These are phyloP conservation scores for Candolleomyces efflorescens DNA, from an alignment of 768 basidiomycete species.

Conservation along the genomic window DNA sequence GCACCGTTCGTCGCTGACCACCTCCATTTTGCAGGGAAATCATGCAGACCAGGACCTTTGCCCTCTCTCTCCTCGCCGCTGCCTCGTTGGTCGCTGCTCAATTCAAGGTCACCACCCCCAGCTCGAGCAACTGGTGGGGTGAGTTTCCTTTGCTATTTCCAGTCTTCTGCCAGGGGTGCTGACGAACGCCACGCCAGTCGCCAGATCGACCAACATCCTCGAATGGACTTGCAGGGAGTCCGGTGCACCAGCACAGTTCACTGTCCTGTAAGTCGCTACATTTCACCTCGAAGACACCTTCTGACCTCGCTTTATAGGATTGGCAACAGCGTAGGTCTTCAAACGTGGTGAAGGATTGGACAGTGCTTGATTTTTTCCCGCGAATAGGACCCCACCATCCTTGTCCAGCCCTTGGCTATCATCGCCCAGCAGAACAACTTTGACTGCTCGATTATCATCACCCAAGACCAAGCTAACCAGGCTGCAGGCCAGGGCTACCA, in stretches of 20 bases:
- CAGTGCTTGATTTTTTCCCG: background rate
- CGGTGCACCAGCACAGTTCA: conserved; percentile 37
- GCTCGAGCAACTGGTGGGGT: conserved; percentile 59
- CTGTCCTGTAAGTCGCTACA: conserved; percentile 42
- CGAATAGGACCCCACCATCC: conserved; percentile 29
- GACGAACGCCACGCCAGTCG: conserved; percentile 35
- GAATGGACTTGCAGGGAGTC: conserved; percentile 49
- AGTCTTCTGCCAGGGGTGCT: background rate
- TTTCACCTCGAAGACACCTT: background rate
- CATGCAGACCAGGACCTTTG: conserved; percentile 8
- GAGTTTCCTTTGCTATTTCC: conserved; percentile 18
- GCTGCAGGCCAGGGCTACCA: conserved; percentile 44
- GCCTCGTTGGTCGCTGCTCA: conserved; percentile 36
- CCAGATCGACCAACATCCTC: conserved; percentile 51
- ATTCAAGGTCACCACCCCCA: conserved; percentile 43
- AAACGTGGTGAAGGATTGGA: background rate
- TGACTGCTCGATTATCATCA: conserved; percentile 55
- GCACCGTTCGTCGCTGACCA: background rate
- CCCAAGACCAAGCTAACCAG: conserved; percentile 38
- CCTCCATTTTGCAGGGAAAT: background rate
- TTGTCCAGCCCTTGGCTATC: conserved; percentile 38
- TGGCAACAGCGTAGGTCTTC: conserved; percentile 27
- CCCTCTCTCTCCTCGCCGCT: conserved; percentile 30
- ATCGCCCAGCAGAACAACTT: conserved; percentile 50
- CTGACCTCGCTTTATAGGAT: conserved; percentile 28